Percentiles rank a stretch among this genome's conserved stretches.
These are phyloP conservation scores for Elongisporangium undulatum DNA, from an alignment of 352 stramenopile species.

Conservation along the genomic window DNA sequence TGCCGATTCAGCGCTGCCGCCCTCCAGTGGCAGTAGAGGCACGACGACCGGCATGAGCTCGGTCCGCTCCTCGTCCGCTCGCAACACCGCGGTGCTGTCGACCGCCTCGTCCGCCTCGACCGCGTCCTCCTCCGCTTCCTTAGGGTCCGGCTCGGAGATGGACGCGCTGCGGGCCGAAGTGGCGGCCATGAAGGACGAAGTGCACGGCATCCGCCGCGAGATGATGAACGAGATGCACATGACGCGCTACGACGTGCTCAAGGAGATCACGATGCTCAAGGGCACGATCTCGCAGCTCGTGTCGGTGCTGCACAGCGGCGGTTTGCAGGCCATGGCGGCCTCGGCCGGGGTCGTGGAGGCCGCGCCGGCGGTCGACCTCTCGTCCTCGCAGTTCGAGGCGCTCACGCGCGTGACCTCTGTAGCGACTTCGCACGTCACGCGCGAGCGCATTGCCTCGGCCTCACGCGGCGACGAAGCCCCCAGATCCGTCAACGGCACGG, in stretches of 20 bases:
- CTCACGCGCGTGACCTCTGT: conserved; percentile 44
- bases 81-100: background rate
- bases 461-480: conserved; percentile 32
- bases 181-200: conserved; percentile 56
- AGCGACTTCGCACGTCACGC: conserved; percentile 33
- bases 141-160: conserved; percentile 8
- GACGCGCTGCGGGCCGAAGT: conserved; percentile 51
- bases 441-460: conserved; percentile 38
- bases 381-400: conserved; percentile 15
- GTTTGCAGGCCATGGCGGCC: conserved; percentile 11
- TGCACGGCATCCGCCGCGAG: conserved; percentile 63
- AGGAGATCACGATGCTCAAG: conserved; percentile 79
- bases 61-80: background rate
- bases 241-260: conserved; percentile 81
- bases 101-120: background rate
- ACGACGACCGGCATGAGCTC: background rate
- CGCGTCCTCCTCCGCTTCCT: background rate
- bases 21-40: background rate
- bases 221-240: conserved; percentile 85
- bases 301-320: conserved; percentile 22
- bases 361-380: conserved; percentile 10
- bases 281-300: conserved; percentile 65
- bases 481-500: conserved; percentile 11
- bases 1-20: conserved; percentile 23
- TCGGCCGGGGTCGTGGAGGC: conserved; percentile 6